phyloP scores from a whole-genome alignment of 257 asterid genomes.

The Coffea eugenioides region DNA sequence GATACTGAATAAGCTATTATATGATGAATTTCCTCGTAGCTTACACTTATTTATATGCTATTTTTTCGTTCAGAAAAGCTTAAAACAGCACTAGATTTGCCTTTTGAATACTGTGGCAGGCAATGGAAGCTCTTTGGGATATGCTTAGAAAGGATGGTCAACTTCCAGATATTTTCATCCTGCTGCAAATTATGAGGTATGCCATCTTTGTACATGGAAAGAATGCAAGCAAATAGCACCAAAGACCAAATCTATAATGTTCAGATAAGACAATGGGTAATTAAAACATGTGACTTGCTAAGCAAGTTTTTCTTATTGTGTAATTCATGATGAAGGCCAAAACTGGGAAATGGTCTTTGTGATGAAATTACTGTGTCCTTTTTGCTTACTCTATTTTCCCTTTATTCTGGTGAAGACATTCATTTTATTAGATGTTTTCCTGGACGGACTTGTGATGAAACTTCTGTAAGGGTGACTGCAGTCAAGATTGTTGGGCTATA shows the following conservation, averaged over 20 bases:
- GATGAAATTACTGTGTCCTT: not conserved
- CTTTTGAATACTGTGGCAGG: conserved; percentile 49
- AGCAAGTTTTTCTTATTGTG: not conserved
- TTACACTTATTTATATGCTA: not conserved
- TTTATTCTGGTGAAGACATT: not conserved
- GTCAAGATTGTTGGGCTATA: not conserved
- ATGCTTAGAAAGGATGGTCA: conserved; percentile 73
- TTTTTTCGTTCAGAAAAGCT: not conserved
- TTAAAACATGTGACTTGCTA: not conserved
- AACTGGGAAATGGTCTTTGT: no score
- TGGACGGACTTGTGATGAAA: not conserved
- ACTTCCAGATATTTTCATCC: conserved; percentile 66
- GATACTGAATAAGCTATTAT: not conserved
- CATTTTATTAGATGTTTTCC: not conserved
- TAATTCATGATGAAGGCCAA: not conserved
- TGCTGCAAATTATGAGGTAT: conserved; percentile 82
- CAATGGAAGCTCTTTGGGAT: conserved; percentile 63
- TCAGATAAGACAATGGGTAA: not conserved
- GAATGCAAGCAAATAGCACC: not conserved
- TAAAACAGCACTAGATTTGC: conserved; percentile 14
- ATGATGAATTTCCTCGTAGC: not conserved
- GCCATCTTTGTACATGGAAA: conserved; percentile 3
- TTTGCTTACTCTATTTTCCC: not conserved
- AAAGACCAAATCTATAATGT: not conserved
- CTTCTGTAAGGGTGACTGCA: not conserved